phyloP scores from a whole-genome alignment of 2,329 filamentous ascomycete genomes.

The Fusarium sp. region DNA sequence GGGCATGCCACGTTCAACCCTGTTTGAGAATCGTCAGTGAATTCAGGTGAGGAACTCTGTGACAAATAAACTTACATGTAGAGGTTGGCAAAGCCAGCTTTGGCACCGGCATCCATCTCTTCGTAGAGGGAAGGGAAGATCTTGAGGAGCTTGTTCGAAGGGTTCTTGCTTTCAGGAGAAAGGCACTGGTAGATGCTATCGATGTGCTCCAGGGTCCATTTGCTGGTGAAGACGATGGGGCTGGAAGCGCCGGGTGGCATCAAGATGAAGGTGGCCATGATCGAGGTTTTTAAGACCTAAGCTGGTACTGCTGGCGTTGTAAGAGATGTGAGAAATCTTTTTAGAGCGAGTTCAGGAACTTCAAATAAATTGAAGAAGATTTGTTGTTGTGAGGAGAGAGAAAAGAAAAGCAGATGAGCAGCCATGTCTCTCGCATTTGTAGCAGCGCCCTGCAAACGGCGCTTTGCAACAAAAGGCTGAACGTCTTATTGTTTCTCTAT shows the following conservation, averaged over 20 bases:
- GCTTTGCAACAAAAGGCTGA: background rate
- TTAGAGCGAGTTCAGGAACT: background rate
- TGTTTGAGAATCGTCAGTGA: slow-evolving; percentile 9
- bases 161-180: background rate
- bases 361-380: background rate
- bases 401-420: background rate
- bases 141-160: slow-evolving; percentile 26
- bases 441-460: slow-evolving; percentile 2
- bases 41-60: background rate
- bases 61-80: slow-evolving; percentile 40
- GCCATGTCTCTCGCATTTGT: slow-evolving; percentile 14
- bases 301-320: slow-evolving; percentile 1
- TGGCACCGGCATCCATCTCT: slow-evolving; percentile 34
- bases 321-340: background rate
- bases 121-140: slow-evolving; percentile 35
- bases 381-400: background rate
- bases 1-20: slow-evolving; percentile 32
- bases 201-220: slow-evolving; percentile 20
- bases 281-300: background rate
- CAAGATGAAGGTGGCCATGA: slow-evolving; percentile 6
- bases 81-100: slow-evolving; percentile 37
- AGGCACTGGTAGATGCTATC: slow-evolving; percentile 34
- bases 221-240: background rate
- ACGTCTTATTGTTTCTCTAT: slow-evolving; percentile 7
- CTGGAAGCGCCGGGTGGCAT: background rate